Base-by-base conservation (phyloP, 345 rosid species). In the Sapria himalayana region DNA sequence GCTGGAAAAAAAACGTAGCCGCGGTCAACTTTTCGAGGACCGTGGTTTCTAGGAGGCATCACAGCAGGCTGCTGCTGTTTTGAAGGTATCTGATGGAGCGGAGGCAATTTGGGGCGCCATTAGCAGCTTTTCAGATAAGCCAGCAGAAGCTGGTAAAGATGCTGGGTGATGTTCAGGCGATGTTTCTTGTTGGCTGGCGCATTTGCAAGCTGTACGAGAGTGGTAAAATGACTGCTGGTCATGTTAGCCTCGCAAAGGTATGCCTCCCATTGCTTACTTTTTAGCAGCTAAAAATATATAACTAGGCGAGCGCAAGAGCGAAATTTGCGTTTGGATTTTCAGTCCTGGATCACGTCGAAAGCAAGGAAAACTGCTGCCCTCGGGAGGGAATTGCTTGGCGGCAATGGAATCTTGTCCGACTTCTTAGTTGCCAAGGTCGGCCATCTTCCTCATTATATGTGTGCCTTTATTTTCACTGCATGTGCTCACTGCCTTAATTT, bases 211-310 rank as follows among this genome's bases (percentile, higher is more conserved):
- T 79, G 46, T 89, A 82, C 37, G 98, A 89, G 58, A 33, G 43
- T 8, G 95, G 86, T 50, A 67, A 56, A 54, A 74, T 91, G 86
- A 91, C 99, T 34, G 64, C 81, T 0, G 99, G 95, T 51, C 92
- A 80, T 21, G 93, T 95, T 57, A 91, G 99, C 71, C 64, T 84
- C 60, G 99, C 76, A 56, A 91, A 91, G 93, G 99, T 91, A 74
- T 29, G 20, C 36, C 19, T 16, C 22, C 25, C 22, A n/a, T n/a
- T n/a, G n/a, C n/a, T n/a, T n/a, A n/a, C n/a, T n/a, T n/a, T n/a
- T n/a, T n/a, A n/a, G n/a, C n/a, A n/a, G n/a, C n/a, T n/a, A n/a
- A n/a, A n/a, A n/a, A n/a, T n/a, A n/a, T n/a, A n/a, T n/a, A n/a
- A n/a, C n/a, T n/a, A n/a, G n/a, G n/a, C n/a, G n/a, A n/a, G n/a